phyloP scores from a whole-genome alignment of 371 early-diverging fungal species.

The Haplosporangium sp. region DNA sequence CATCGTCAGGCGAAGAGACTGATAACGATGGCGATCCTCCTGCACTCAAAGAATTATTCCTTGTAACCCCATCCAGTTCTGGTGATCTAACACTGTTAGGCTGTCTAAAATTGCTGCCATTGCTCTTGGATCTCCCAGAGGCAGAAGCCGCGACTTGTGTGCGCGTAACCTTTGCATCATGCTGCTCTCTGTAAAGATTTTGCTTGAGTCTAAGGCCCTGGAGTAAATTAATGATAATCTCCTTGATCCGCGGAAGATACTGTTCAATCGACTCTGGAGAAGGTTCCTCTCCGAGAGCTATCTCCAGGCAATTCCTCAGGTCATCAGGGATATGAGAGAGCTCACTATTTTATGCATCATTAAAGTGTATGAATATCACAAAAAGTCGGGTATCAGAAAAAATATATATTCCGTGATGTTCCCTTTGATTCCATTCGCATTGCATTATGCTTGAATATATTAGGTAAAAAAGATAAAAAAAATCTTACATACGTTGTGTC shows the following conservation, averaged over 20 bases:
- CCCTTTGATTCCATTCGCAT: neutral
- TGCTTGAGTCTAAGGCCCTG: conserved; percentile 69
- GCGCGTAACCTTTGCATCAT: conserved; percentile 39
- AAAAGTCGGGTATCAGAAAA: neutral
- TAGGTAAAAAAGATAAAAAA: neutral
- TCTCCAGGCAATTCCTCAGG: conserved; percentile 60
- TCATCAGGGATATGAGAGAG: conserved; percentile 65
- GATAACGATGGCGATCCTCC: conserved; percentile 22
- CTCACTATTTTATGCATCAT: conserved; percentile 56
- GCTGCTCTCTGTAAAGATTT: conserved; percentile 56
- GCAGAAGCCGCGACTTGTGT: conserved; percentile 12
- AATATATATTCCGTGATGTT: conserved; percentile 3
- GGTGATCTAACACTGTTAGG: conserved; percentile 6
- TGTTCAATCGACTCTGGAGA: conserved; percentile 63
- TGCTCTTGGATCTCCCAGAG: conserved; percentile 25
- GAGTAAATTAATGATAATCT: conserved; percentile 64
- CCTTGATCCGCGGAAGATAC: conserved; percentile 67
- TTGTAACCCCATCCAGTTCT: conserved; percentile 9
- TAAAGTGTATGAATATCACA: neutral
- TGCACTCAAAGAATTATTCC: conserved; percentile 21
- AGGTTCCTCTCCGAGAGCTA: conserved; percentile 61
- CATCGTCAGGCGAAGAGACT: conserved; percentile 30
- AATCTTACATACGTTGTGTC: conserved; percentile 60
- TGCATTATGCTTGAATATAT: neutral
- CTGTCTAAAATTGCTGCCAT: conserved; percentile 22